Evolutionary conservation across 345 rosid genomes (phyloP), one percentile per base, ranked within the genome.

Genomic region (Hibiscus mutabilis): DNA sequence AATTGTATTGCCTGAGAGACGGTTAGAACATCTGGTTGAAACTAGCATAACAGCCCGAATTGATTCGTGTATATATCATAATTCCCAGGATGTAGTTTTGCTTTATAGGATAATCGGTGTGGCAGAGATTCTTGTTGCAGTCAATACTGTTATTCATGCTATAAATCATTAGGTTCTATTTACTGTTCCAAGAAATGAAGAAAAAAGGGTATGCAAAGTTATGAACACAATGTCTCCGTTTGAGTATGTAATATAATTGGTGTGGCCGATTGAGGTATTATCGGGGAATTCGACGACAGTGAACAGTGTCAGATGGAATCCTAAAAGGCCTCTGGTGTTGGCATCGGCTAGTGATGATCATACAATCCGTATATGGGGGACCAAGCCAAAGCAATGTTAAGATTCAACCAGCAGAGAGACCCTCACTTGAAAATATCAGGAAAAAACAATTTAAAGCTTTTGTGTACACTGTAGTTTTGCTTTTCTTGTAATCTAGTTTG

Each of bases 291-390:
- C 77, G 60, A 87, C 74, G 92, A 91, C 93, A 0, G 92, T 91
- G 49, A 94, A 90, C 77, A 84, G 87, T 52, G 98, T 91, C 60
- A 87, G 91, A 79, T 91, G 96, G 97, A 91, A 91, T 71, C 93
- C 89, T 4, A 84, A 42, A 75, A 85, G 83, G 78, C 93, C 82
- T 79, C 84, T 72, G 77, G 87, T 94, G 85, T 56, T 56, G 60
- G 60, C 60, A 22, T 56, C 60, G 15, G 60, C 60, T 9, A 22
- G 60, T 22, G 60, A 56, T 22, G 60, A 56, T 22, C 27, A 56
- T 22, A 56, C 60, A 11, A 56, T 56, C 60, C 60, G 60, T 21
- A 55, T 91, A 75, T 91, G 97, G 96, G 96, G 94, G 85, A 59
- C 83, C 96, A 3, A 75, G 77, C 0, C 75, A 60, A 69, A 74